Evolutionary conservation across 1,284 basidiomycete species (phyloP).

Genomic region (Rhodotorula sp.): DNA sequence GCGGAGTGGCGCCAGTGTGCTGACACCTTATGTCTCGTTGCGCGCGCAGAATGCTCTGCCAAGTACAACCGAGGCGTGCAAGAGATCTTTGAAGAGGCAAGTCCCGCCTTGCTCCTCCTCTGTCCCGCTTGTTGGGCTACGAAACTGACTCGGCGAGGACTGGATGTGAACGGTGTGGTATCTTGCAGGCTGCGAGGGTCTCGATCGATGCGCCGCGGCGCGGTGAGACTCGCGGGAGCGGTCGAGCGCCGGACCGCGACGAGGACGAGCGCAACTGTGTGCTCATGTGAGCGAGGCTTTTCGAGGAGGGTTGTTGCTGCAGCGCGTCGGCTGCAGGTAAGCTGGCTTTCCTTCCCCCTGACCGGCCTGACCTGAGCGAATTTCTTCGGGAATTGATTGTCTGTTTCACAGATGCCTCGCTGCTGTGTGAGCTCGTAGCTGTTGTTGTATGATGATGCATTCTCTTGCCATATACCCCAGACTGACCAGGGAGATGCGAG

Average conservation of each 20-base stretch:
- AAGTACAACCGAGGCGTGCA: constrained; percentile 90
- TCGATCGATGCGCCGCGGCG: constrained; percentile 71
- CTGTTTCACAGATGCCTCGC: too few species aligned
- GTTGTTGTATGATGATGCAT: too few species aligned
- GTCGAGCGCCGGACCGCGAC: not conserved
- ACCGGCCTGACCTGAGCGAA: too few species aligned
- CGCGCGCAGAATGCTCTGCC: constrained; percentile 78
- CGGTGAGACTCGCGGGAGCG: constrained; percentile 51
- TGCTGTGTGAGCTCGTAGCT: too few species aligned
- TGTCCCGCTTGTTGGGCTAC: not conserved
- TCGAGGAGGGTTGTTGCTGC: too few species aligned
- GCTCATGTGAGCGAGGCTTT: constrained; percentile 6
- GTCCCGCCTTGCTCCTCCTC: not conserved
- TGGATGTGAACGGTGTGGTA: too few species aligned
- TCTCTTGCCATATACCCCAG: too few species aligned
- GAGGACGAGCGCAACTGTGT: not conserved
- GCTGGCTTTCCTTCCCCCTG: not conserved
- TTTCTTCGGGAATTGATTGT: too few species aligned
- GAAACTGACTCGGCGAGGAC: not conserved
- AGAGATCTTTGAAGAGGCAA: constrained; percentile 77
- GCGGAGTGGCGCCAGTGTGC: not conserved
- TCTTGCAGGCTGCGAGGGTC: constrained; percentile 64
- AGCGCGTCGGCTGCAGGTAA: not conserved
- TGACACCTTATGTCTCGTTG: not conserved
- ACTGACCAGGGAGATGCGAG: too few species aligned